Conservation (phyloP, 139 green algal species). For the Chlorella ohadii region DNA sequence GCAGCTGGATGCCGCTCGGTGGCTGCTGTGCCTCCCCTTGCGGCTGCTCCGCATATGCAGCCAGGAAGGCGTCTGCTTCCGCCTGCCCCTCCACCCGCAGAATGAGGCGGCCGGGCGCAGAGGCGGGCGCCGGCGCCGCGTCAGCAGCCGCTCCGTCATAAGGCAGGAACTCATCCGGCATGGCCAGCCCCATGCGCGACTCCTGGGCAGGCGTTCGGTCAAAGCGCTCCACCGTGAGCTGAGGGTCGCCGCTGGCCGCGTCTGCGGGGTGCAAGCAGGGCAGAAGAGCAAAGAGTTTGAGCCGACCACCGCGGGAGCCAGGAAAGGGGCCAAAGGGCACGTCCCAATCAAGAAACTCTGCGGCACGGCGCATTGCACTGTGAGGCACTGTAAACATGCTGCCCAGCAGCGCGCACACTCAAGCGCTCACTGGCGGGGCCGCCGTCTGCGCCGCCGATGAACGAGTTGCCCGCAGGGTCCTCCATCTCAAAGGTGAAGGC, state of each 20-base stretch:
- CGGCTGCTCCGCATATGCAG: background rate
- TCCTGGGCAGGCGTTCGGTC: constrained; percentile 51
- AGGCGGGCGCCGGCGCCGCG: background rate
- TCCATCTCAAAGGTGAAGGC: constrained; percentile 71
- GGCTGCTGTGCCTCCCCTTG: background rate
- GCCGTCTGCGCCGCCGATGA: constrained; percentile 7
- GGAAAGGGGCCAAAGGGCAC: background rate
- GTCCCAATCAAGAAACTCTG: too few relatives aligned
- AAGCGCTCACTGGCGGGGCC: constrained; percentile 5
- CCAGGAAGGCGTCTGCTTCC: constrained; percentile 1
- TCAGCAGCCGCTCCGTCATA: background rate
- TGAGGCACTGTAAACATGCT: too few relatives aligned
- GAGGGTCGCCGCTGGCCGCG: constrained; percentile 43
- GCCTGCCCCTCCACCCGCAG: constrained; percentile 12
- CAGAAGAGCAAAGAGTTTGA: too few relatives aligned
- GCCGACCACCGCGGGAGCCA: background rate
- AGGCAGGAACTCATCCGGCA: constrained; percentile 5
- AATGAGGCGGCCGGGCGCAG: constrained; percentile 11
- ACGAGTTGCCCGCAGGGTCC: constrained; percentile 67
- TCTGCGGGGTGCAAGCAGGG: constrained; percentile 45
- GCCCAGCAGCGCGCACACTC: too few relatives aligned
- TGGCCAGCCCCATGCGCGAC: constrained; percentile 27
- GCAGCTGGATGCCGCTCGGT: background rate
- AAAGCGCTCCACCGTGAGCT: constrained; percentile 43
- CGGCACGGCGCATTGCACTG: too few relatives aligned